These are phyloP conservation scores for Penicillium verrucosum DNA, from an alignment of 2,329 filamentous ascomycete genomes.

Conservation along the genomic window DNA sequence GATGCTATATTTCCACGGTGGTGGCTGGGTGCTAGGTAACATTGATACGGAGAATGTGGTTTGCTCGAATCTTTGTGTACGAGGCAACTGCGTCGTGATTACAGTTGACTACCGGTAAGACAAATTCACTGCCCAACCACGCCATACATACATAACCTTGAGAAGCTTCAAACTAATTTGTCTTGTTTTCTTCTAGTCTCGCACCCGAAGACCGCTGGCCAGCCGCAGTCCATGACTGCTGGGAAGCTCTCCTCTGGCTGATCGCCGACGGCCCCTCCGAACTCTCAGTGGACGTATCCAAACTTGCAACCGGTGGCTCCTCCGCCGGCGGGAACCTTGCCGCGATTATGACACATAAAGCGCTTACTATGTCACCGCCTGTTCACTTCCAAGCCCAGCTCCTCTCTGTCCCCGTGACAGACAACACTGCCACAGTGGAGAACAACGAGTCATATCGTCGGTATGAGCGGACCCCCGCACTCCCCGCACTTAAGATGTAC, in stretches of 20 bases:
- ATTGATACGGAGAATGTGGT: conserved; percentile 59
- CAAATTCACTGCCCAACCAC: neutral
- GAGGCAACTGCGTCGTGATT: conserved; percentile 53
- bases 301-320: conserved; percentile 50
- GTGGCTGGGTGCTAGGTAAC: conserved; percentile 58
- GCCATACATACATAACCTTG: neutral
- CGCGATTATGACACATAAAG: conserved; percentile 53
- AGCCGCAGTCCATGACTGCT: conserved; percentile 56
- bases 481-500: conserved; percentile 57
- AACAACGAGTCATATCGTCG: conserved; percentile 50
- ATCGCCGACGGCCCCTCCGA: conserved; percentile 36
- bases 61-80: conserved; percentile 53
- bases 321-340: conserved; percentile 55
- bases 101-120: conserved; percentile 54
- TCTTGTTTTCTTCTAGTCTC: conserved; percentile 37
- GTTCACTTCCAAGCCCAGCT: conserved; percentile 49
- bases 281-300: conserved; percentile 44
- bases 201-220: conserved; percentile 58
- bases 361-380: conserved; percentile 37
- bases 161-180: neutral
- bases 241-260: conserved; percentile 55
- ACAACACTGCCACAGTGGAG: conserved; percentile 52
- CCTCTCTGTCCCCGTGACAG: conserved; percentile 57
- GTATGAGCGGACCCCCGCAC: conserved; percentile 51
- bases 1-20: conserved; percentile 57